Percentiles rank a stretch among this genome's conserved stretches.
Evolutionary conservation across 441 rosid genomes (phyloP).

Genomic region (Erodium moschatum): DNA sequence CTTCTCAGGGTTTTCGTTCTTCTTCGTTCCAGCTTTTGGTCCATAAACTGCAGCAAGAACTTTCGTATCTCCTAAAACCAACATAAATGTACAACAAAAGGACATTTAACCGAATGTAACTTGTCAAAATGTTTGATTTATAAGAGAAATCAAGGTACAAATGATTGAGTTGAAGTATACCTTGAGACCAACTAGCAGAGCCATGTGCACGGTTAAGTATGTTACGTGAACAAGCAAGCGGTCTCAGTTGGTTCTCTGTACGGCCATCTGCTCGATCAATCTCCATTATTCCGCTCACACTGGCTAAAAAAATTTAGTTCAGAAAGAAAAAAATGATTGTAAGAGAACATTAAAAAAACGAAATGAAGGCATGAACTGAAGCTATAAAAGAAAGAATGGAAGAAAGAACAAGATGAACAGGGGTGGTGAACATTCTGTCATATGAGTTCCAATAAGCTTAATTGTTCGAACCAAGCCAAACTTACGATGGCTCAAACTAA

Average conservation of each 20-base stretch:
- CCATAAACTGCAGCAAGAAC: constrained; percentile 88
- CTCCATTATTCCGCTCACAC: constrained; percentile 35
- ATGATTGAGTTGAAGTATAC: constrained; percentile 23
- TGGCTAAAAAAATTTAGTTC: background rate
- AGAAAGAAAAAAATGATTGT: background rate
- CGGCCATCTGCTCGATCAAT: constrained; percentile 66
- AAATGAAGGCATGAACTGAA: too few relatives aligned
- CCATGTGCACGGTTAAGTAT: constrained; percentile 89
- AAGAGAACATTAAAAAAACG: background rate
- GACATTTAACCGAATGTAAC: background rate
- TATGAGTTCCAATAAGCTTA: background rate
- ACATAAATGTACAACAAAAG: background rate
- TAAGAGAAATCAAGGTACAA: background rate
- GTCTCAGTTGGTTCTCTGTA: constrained; percentile 59
- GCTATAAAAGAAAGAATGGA: too few relatives aligned
- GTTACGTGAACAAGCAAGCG: constrained; percentile 62
- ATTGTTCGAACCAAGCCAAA: background rate
- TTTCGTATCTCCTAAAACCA: constrained; percentile 58
- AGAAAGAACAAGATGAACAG: too few relatives aligned
- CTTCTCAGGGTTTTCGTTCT: constrained; percentile 85
- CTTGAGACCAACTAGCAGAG: constrained; percentile 92
- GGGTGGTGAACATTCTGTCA: background rate
- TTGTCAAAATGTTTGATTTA: background rate
- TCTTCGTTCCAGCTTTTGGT: constrained; percentile 80
- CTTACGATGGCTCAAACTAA: background rate